Conservation (phyloP, 2,329 filamentous ascomycete genomes). For the Didymella segeticola region DNA sequence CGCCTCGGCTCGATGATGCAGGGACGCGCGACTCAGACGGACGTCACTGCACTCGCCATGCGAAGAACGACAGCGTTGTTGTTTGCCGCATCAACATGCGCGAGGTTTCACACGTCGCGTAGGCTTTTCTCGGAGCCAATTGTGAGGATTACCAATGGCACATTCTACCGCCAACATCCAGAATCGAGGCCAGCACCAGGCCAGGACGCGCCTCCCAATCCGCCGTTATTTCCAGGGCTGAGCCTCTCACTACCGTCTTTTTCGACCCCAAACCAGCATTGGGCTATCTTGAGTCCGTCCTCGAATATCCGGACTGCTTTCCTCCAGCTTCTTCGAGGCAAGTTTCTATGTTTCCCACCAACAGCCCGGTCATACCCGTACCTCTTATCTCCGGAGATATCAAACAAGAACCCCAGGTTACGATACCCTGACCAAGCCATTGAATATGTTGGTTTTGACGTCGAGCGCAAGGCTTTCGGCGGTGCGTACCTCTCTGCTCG, state of each 20-base stretch:
- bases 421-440: constrained; percentile 72
- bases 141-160: constrained; percentile 64
- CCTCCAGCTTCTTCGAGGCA: constrained; percentile 77
- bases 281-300: constrained; percentile 84
- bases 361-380: constrained; percentile 79
- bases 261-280: constrained; percentile 64
- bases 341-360: constrained; percentile 77
- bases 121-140: constrained; percentile 35
- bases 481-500: constrained; percentile 83
- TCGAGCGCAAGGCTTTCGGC: constrained; percentile 66
- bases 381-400: constrained; percentile 69
- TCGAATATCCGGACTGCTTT: constrained; percentile 82
- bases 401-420: constrained; percentile 58
- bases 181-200: constrained; percentile 47
- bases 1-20: constrained; percentile 4
- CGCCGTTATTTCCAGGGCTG: constrained; percentile 74
- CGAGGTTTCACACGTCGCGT: constrained; percentile 23
- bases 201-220: constrained; percentile 62
- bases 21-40: constrained; percentile 8
- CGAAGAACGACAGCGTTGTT: constrained; percentile 38
- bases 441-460: constrained; percentile 89
- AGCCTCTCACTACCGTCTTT: constrained; percentile 72
- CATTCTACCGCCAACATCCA: constrained; percentile 82
- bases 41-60: constrained; percentile 35
- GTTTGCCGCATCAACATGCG: constrained; percentile 38